Base-by-base conservation (phyloP, 768 basidiomycete genomes). In the Rhizopogon salebrosus region DNA sequence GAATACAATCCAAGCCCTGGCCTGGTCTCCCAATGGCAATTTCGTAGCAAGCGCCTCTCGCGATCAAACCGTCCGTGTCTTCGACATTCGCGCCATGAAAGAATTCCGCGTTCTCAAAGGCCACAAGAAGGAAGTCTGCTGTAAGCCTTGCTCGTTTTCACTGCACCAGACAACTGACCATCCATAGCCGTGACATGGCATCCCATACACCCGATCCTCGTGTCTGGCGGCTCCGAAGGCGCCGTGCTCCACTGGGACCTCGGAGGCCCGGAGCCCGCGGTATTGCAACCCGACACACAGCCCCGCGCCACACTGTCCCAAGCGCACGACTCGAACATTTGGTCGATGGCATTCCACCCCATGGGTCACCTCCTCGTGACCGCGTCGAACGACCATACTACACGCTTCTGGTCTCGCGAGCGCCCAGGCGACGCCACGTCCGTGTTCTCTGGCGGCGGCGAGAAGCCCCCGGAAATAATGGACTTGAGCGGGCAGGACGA, bases 1-100 rank as follows among this genome's bases (percentile, higher is more conserved):
- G 74, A 95, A 97, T 60, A 97, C 94, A 0, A 85, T 99, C 39
- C 95, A 98, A 69, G 89, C 93, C 0, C 74, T 93, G 7, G 76
- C 85, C 13, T 99, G 95, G 95, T 93, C 88, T 31, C 93, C 94
- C 0, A 90, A 95, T 57, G 97, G 97, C 6, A 89, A 97, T 66
- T 75, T 94, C 38, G 83, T 98, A 14, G 95, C 95, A 16, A 95
- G 93, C 52, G 97, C 92, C 6, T 95, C 93, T 14, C 82, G 97
- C 40, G 97, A 99, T 64, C 92, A 95, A 64, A 89, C 91, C 11
- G 85, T 98, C 35, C 87, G 95, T 29, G 89, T 99, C 10, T 99
- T 98, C 63, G 97, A 99, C 64, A 98, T 99, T 58, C 85, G 97
- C 16, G 93, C 93, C 45, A 95, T 99, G 90, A 95, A 95, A 68